Conservation (phyloP, 1,139 yeast species). For the Blastobotrys malaysiensis region DNA sequence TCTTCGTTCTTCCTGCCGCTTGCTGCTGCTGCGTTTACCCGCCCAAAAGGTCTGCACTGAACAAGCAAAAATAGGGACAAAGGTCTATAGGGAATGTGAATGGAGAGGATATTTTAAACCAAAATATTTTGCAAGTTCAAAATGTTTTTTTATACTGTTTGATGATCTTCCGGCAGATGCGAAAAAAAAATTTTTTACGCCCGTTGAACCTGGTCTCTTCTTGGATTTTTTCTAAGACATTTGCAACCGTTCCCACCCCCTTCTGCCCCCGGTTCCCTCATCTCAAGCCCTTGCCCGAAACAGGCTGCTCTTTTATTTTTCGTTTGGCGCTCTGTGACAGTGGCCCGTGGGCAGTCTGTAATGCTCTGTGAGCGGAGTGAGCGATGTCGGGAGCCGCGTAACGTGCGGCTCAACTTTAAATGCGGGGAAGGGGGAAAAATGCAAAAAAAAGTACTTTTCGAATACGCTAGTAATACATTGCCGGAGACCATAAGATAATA, state of each 20-base stretch:
- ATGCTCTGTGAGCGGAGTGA: not conserved
- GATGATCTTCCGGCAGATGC: not conserved
- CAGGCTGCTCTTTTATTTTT: not conserved
- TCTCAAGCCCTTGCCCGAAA: not conserved
- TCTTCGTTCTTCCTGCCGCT: not conserved
- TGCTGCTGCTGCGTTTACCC: not conserved
- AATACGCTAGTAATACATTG: no score
- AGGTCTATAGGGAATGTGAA: not conserved
- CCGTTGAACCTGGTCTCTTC: not conserved
- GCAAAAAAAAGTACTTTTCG: not conserved
- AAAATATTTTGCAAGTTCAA: not conserved
- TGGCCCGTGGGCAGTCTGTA: no score
- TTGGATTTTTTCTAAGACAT: not conserved
- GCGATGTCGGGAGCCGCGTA: not conserved
- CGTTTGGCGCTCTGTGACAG: not conserved
- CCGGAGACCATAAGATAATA: no score
- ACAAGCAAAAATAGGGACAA: not conserved
- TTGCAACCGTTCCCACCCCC: not conserved
- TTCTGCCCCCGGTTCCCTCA: not conserved
- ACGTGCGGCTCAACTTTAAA: not conserved
- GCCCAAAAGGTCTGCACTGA: not conserved
- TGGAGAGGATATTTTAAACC: not conserved
- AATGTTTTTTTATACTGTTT: not conserved
- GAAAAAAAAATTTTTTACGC: not conserved
- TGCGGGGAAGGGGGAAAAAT: not conserved